Base-by-base conservation (phyloP, 1,284 basidiomycete species). In the Malassezia furfur region DNA sequence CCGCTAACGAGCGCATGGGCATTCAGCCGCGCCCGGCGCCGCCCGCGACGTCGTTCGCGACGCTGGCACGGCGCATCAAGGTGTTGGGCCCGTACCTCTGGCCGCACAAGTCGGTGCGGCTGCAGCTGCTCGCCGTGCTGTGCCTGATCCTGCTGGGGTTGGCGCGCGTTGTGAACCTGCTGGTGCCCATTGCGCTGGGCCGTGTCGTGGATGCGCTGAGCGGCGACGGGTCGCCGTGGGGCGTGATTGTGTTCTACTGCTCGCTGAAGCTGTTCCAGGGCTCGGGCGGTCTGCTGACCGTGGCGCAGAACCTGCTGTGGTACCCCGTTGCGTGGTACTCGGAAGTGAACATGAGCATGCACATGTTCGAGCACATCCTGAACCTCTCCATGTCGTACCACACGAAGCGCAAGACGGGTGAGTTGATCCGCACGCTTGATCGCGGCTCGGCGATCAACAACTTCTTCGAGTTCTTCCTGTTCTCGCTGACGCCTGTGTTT, bases 321-420 rank as follows among this genome's bases (percentile, higher is more conserved):
- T 81, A 84, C 11, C 87, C 88, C 2, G 85, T 91, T 28, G 86
- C 89, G 82, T 87, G 89, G 77, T 87, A 84, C 72, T 88, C 85
- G 59, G 69, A 73, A 50, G 59, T 71, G 35, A 61, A 62, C 57
- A 68, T 74, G 66, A 68, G 66, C 54, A 60, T 70, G 41, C 68
- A 73, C 66, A 67, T 70, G n/a, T 74, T 74, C 40, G 62, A 70
- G 38, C 72, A 69, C 46, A 55, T 69, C 22, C 64, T 74, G 44
- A 64, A 72, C 60, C 81, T 93, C 21, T 86, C 85, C 9, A 83
- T 91, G 64, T 81, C 84, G n/a, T 91, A 86, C 81, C 85, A 91
- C 75, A 84, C 82, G 11, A 81, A 81, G 60, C 81, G 82, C 58
- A 83, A 83, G 76, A 84, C 83, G 3, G 83, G 83, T 31, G 83